Conservation (phyloP, 2,329 filamentous ascomycete species). For the Penicillium frequentans region DNA sequence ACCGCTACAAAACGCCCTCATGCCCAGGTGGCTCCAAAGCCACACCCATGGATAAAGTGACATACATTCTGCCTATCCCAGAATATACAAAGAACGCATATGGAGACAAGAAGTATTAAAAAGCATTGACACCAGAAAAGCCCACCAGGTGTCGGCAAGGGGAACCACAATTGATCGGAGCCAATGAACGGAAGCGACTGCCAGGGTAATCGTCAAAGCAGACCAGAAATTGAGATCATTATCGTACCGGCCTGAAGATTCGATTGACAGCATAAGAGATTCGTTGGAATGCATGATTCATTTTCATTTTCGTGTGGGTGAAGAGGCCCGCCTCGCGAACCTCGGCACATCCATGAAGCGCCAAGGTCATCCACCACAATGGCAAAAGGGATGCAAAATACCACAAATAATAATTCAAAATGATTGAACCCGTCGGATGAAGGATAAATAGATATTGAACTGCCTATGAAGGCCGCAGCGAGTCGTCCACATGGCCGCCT, state of each 20-base stretch:
- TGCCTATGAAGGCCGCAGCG: constrained; percentile 30
- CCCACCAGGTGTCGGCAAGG: background rate
- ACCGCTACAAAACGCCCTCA: constrained; percentile 11
- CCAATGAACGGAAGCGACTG: background rate
- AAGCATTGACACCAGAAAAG: background rate
- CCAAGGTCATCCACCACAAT: background rate
- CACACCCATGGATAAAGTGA: constrained; percentile 14
- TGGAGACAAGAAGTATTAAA: background rate
- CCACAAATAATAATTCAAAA: background rate
- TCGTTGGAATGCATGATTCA: constrained; percentile 12
- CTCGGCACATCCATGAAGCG: constrained; percentile 14
- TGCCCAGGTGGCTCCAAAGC: constrained; percentile 8
- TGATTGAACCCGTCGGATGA: background rate
- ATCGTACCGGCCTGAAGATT: background rate
- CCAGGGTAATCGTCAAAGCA: background rate
- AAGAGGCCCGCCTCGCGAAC: constrained; percentile 7
- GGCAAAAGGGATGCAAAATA: background rate
- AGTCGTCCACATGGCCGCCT: constrained; percentile 56
- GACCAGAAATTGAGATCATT: background rate
- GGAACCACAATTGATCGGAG: background rate
- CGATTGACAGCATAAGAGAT: constrained; percentile 7
- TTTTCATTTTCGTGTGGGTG: constrained; percentile 2
- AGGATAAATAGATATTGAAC: background rate
- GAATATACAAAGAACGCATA: background rate
- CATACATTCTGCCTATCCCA: constrained; percentile 1